Conservation (phyloP, 176 grass and related monocot species). For the Eremochloa ophiuroides region DNA sequence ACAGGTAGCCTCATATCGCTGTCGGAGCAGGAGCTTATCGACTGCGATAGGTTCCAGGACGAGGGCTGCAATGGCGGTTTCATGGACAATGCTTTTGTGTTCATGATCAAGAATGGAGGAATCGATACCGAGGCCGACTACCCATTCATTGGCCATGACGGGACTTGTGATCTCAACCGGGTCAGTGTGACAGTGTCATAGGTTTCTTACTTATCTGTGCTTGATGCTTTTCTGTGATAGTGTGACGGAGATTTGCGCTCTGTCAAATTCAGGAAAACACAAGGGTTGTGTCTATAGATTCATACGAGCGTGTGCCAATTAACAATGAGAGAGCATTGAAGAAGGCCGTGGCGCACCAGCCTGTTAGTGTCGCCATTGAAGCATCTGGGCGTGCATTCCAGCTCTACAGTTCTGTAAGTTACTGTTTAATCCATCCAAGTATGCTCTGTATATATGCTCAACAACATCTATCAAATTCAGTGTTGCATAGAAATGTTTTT, state of each 20-base stretch:
- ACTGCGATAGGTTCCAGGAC: slow-evolving; percentile 9
- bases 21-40: slow-evolving; percentile 59
- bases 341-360: slow-evolving; percentile 39
- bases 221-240: no score
- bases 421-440: background rate
- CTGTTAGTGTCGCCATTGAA: slow-evolving; percentile 56
- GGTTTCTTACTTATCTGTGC: background rate
- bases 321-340: slow-evolving; percentile 35
- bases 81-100: background rate
- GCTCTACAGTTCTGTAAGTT: slow-evolving; percentile 43
- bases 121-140: background rate
- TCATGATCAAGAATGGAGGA: background rate
- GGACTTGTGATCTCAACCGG: background rate
- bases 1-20: slow-evolving; percentile 39
- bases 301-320: background rate
- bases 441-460: no score
- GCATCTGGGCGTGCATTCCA: slow-evolving; percentile 32
- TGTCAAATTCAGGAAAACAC: background rate
- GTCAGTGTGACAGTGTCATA: background rate
- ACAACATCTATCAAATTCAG: no score
- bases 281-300: background rate
- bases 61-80: background rate
- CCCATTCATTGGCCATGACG: background rate
- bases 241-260: background rate
- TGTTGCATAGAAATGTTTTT: no score